These are phyloP conservation scores for Apiospora koreana DNA, from an alignment of 2,329 filamentous ascomycete species.

Conservation along the genomic window DNA sequence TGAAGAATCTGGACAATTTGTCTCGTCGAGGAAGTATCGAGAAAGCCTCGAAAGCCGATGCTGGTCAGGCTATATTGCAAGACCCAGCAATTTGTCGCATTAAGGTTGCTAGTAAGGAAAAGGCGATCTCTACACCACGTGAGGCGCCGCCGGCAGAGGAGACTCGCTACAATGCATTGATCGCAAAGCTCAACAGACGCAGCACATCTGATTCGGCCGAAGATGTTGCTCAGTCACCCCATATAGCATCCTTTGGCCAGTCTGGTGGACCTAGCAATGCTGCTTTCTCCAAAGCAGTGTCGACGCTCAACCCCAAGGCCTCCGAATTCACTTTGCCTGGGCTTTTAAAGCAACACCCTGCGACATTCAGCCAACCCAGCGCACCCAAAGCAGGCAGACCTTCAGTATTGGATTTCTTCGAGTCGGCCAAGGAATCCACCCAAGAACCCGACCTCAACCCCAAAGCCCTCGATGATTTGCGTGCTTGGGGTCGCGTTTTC, in stretches of 20 bases:
- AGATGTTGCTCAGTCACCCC: not conserved
- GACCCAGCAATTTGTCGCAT: not conserved
- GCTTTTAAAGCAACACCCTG: not conserved
- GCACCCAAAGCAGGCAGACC: not conserved
- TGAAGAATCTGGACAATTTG: not conserved
- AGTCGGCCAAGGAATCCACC: not conserved
- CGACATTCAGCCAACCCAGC: not conserved
- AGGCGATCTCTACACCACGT: not conserved
- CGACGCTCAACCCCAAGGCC: slow-evolving; percentile 28
- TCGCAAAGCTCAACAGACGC: slow-evolving; percentile 9
- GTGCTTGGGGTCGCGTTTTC: slow-evolving; percentile 3
- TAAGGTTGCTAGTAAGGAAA: not conserved
- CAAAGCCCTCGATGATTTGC: not conserved
- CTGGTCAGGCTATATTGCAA: slow-evolving; percentile 1
- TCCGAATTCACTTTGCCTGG: slow-evolving; percentile 23
- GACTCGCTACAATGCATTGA: not conserved
- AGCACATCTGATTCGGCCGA: not conserved
- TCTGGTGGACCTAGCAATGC: not conserved
- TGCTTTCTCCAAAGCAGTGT: not conserved
- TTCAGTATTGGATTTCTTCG: not conserved
- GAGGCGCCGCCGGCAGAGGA: not conserved
- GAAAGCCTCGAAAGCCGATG: not conserved
- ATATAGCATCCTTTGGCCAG: not conserved
- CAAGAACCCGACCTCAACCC: not conserved
- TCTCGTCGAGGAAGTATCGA: not conserved